A percentile compares a stretch with the other conserved stretches of the same genome.
These are phyloP conservation scores for Nakazawaea ishiwadae DNA, from an alignment of 805 yeast genomes.

Conservation along the genomic window DNA sequence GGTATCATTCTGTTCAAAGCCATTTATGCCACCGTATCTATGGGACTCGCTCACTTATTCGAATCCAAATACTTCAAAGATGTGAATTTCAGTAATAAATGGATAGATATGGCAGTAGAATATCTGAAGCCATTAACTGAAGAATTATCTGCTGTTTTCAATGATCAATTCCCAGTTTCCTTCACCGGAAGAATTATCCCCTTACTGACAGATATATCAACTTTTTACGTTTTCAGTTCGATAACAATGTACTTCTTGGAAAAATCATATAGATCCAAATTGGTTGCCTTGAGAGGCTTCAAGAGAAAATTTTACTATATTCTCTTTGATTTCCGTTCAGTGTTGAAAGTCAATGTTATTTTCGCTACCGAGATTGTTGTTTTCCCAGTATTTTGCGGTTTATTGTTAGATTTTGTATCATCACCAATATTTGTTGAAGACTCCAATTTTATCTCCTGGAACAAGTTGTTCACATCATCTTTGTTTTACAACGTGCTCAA, in stretches of 20 bases:
- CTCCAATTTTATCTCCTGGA: slow-evolving; percentile 9
- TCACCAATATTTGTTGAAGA: slow-evolving; percentile 46
- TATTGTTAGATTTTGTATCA: slow-evolving; percentile 63
- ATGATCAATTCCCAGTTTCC: slow-evolving; percentile 24
- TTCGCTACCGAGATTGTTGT: slow-evolving; percentile 76
- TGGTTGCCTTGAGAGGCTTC: slow-evolving; percentile 42
- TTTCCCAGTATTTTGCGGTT: slow-evolving; percentile 86
- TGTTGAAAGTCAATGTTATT: slow-evolving; percentile 70
- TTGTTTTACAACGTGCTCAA: slow-evolving; percentile 1
- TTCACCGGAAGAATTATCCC: slow-evolving; percentile 33
- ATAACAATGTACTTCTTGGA: slow-evolving; percentile 3
- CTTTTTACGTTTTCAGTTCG: slow-evolving; percentile 24
- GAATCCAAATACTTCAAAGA: background rate
- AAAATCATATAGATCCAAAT: background rate
- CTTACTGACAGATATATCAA: slow-evolving; percentile 24
- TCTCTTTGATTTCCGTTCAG: slow-evolving; percentile 51
- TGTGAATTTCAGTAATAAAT: background rate
- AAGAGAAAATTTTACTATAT: slow-evolving; percentile 47
- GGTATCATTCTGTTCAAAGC: slow-evolving; percentile 12
- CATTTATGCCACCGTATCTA: slow-evolving; percentile 18
- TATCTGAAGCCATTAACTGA: background rate
- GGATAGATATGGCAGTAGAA: background rate
- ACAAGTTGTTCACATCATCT: slow-evolving; percentile 3
- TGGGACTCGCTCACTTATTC: background rate
- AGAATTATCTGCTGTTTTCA: slow-evolving; percentile 18